Base-by-base conservation (phyloP, 2,329 filamentous ascomycete species). In the Helminthosporium solani region DNA sequence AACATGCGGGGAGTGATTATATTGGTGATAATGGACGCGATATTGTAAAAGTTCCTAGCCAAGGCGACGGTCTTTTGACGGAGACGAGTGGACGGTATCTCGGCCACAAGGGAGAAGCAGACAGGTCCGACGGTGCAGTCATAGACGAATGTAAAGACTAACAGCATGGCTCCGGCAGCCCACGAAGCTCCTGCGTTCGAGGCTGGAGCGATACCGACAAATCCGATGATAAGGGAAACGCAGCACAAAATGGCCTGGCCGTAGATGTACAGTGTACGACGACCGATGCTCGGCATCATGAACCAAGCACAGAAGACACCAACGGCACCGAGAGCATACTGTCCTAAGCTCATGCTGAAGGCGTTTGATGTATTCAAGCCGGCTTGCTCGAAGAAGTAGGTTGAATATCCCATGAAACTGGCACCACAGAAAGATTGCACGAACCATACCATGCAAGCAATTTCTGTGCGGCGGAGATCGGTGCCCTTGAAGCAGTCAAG, bases 31-130 rank as follows among this genome's bases (percentile, higher is more conserved):
- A 95, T 94, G 47, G 82, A 85, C 31, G 90, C 87, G 34, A 95
- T 74, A 60, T 94, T 91, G 76, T 75, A 78, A 25, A 88, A 75
- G 57, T 88, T 87, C 40, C 90, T 84, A 1, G 87, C 90, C 2
- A 95, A 78, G 2, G 94, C 90, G 35, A 95, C 87, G 0, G 90
- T 95, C 77, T 96, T 96, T 73, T 94, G 90, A 64, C 92, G 87
- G 33, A 96, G 79, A 11, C 90, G 82, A 9, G 88, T 84, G 0
- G 89, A 90, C 0, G 89, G 90, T 27, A 96, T 73, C 68, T 96
- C 90, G 1, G 87, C 82, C 6, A 95, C 90, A 11, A 96, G 81
- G 0, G 89, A 92, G 73, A 95, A 96, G 70, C 87, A 90, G 8
- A 95, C 88, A 0, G 90, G 94, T 19, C 90, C 90, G 34, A 96